A percentile compares a stretch with the other conserved stretches of the same genome.
Conservation (phyloP, 2,329 filamentous ascomycete genomes). For the Sphaerulina populicola region DNA sequence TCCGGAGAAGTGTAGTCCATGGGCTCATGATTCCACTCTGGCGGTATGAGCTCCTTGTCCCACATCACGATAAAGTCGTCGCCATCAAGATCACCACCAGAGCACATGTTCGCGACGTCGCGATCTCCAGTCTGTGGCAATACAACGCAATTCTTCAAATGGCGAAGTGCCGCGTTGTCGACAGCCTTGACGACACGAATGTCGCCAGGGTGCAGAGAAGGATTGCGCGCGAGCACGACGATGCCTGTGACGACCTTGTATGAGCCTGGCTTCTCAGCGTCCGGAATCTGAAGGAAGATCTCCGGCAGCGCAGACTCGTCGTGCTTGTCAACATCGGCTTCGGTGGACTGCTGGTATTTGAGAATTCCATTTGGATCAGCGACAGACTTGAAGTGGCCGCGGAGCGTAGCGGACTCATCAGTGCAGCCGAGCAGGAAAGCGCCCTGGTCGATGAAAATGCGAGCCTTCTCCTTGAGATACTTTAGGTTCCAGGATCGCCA, state of each 20-base stretch:
- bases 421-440: constrained; percentile 82
- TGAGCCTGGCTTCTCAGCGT: constrained; percentile 40
- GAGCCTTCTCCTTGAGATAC: constrained; percentile 83
- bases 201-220: constrained; percentile 87
- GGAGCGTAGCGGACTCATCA: constrained; percentile 70
- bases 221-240: constrained; percentile 83
- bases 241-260: constrained; percentile 63
- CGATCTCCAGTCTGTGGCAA: constrained; percentile 75
- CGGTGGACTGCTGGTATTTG: constrained; percentile 38
- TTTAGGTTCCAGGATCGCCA: constrained; percentile 90
- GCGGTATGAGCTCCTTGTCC: constrained; percentile 66
- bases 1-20: constrained; percentile 65
- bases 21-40: constrained; percentile 60
- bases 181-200: constrained; percentile 81
- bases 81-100: constrained; percentile 88
- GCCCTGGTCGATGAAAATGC: constrained; percentile 70
- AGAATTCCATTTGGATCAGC: constrained; percentile 10
- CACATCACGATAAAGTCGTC: constrained; percentile 95
- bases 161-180: constrained; percentile 60
- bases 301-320: constrained; percentile 52
- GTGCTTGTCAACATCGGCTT: constrained; percentile 32
- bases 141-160: constrained; percentile 78
- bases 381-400: constrained; percentile 54
- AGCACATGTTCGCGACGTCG: constrained; percentile 87
- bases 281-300: constrained; percentile 76